Evolutionary conservation across 73 alveolate genomes (phyloP).

Genomic region (Blepharisma japonicum): DNA sequence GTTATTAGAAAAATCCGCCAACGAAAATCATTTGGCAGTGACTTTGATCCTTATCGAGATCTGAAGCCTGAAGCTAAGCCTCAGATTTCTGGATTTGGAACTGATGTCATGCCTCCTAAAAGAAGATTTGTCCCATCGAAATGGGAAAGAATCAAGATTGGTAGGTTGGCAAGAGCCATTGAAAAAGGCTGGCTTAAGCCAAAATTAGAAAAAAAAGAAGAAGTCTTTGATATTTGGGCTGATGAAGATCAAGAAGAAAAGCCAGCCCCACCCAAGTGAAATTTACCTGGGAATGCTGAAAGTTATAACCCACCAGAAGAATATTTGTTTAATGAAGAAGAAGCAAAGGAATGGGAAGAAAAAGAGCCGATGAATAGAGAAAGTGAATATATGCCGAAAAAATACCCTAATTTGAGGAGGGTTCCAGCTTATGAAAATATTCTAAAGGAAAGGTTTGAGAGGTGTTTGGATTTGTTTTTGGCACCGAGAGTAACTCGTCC

Average conservation of each 20-base stretch:
- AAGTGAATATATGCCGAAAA: conserved; percentile 63
- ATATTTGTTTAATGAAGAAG: conserved; percentile 75
- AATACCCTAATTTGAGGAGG: conserved; percentile 80
- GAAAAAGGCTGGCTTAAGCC: conserved; percentile 89
- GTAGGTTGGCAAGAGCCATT: conserved; percentile 81
- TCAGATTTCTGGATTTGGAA: conserved; percentile 74
- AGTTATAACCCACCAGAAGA: conserved; percentile 94
- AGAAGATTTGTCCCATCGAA: conserved; percentile 87
- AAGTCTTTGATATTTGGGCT: conserved; percentile 77
- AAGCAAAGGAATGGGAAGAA: conserved; percentile 65
- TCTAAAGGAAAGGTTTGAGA: conserved; percentile 88
- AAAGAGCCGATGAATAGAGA: conserved; percentile 76
- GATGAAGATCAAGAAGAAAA: conserved; percentile 61
- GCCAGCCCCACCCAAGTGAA: conserved; percentile 88
- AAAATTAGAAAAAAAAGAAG: conserved; percentile 62
- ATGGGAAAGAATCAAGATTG: conserved; percentile 87
- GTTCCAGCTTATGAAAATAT: conserved; percentile 89
- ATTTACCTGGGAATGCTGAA: conserved; percentile 89
- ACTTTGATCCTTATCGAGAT: conserved; percentile 43
- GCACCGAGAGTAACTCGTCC: conserved; percentile 93
- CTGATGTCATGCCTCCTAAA: conserved; percentile 77
- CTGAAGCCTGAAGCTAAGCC: conserved; percentile 69
- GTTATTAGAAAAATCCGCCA: conserved; percentile 81
- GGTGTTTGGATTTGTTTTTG: conserved; percentile 93
- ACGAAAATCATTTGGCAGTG: conserved; percentile 73